Percentiles rank a stretch among this genome's conserved stretches.
phyloP scores from a whole-genome alignment of 2,329 filamentous ascomycete species.

The Pyrenochaeta sp. region DNA sequence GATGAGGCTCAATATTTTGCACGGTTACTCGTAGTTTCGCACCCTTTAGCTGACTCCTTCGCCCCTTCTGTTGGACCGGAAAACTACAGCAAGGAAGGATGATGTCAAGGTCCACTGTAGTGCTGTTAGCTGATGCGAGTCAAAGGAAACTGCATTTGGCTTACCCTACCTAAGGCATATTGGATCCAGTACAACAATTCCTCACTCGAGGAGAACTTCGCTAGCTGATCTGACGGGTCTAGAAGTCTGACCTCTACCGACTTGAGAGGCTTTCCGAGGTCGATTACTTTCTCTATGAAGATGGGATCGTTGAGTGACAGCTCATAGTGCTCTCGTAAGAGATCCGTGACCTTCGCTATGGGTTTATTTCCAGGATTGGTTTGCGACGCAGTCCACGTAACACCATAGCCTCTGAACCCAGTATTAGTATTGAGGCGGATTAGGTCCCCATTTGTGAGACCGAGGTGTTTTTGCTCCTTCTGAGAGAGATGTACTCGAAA shows the following conservation, averaged over 20 bases:
- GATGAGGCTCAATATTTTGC: constrained; percentile 59
- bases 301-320: constrained; percentile 69
- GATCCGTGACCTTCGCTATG: constrained; percentile 3
- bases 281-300: constrained; percentile 62
- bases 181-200: constrained; percentile 43
- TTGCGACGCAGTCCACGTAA: constrained; percentile 67
- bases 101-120: constrained; percentile 68
- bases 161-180: constrained; percentile 41
- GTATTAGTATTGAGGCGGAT: constrained; percentile 60
- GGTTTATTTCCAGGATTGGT: constrained; percentile 46
- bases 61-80: constrained; percentile 60
- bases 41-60: constrained; percentile 62
- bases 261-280: constrained; percentile 39
- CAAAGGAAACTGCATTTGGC: background rate
- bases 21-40: constrained; percentile 66
- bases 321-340: constrained; percentile 63
- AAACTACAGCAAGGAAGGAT: constrained; percentile 76
- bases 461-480: constrained; percentile 63
- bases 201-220: constrained; percentile 34
- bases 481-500: constrained; percentile 67
- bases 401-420: constrained; percentile 61
- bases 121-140: constrained; percentile 15
- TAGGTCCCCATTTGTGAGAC: constrained; percentile 66
- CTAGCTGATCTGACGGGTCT: constrained; percentile 24
- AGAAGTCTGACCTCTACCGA: constrained; percentile 36